Evolutionary conservation across 1,139 yeast genomes (phyloP).

Genomic region (Blastobotrys serpentis): DNA sequence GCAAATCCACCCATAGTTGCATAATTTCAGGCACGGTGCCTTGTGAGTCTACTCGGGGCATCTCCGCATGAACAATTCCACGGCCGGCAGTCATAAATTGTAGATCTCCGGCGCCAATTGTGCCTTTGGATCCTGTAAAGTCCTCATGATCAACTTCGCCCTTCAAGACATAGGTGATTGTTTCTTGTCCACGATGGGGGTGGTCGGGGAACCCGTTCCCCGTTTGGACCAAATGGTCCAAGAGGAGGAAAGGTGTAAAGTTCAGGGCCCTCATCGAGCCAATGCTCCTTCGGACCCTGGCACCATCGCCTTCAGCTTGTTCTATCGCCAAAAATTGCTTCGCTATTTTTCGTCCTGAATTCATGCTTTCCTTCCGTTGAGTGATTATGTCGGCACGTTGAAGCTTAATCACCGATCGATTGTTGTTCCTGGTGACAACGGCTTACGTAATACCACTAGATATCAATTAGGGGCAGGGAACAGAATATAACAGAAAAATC

Average conservation of each 20-base stretch:
- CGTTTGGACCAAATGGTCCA: constrained; percentile 64
- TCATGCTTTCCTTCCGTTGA: neutral
- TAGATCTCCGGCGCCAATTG: constrained; percentile 78
- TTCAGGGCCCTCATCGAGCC: constrained; percentile 67
- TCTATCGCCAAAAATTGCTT: constrained; percentile 65
- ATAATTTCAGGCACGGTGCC: constrained; percentile 57
- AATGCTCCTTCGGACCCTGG: constrained; percentile 76
- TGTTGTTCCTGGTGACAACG: too few species aligned
- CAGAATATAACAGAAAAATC: too few species aligned
- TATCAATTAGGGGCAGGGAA: too few species aligned
- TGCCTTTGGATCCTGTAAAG: constrained; percentile 80
- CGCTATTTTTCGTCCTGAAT: constrained; percentile 49
- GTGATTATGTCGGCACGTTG: neutral
- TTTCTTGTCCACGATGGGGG: constrained; percentile 91
- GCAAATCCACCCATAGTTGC: constrained; percentile 92
- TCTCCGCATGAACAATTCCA: constrained; percentile 84
- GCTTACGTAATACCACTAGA: too few species aligned
- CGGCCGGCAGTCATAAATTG: constrained; percentile 96
- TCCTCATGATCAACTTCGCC: constrained; percentile 91
- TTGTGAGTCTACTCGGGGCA: constrained; percentile 67
- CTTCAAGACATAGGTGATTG: constrained; percentile 68
- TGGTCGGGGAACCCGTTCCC: constrained; percentile 81
- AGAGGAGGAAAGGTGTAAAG: constrained; percentile 79
- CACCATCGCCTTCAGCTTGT: constrained; percentile 87
- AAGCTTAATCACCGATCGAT: neutral